Evolutionary conservation across 441 rosid genomes (phyloP).

Genomic region (Syzygium syzygioides): DNA sequence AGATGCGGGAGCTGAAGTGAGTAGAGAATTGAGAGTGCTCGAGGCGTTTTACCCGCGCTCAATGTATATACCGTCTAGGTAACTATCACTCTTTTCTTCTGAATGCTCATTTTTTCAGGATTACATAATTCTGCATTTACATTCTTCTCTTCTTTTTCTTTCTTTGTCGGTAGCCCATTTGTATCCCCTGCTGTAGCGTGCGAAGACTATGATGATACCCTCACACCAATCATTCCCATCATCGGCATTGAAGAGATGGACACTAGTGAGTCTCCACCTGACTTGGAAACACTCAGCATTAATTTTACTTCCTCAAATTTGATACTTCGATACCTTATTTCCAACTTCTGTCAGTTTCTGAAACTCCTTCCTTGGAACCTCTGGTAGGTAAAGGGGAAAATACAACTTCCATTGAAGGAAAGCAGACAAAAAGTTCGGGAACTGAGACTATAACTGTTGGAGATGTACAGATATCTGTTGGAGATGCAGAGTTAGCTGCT

Average conservation of each 20-base stretch:
- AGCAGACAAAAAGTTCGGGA: background rate
- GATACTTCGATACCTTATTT: background rate
- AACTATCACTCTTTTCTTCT: background rate
- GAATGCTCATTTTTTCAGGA: background rate
- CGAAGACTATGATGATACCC: constrained; percentile 41
- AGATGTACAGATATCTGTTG: constrained; percentile 8
- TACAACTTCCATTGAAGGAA: background rate
- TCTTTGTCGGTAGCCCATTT: constrained; percentile 32
- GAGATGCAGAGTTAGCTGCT: constrained; percentile 18
- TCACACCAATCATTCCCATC: constrained; percentile 45
- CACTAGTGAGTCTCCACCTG: constrained; percentile 3
- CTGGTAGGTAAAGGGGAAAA: background rate
- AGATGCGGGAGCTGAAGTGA: constrained; percentile 36
- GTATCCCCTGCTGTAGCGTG: constrained; percentile 28
- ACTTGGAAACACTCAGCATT: constrained; percentile 2
- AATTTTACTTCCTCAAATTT: background rate
- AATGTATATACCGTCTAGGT: constrained; percentile 50
- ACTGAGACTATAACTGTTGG: background rate
- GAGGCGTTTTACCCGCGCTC: constrained; percentile 63
- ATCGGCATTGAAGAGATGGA: constrained; percentile 52
- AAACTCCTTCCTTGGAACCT: background rate
- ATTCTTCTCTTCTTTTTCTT: background rate
- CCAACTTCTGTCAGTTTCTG: constrained; percentile 3
- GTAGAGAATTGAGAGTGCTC: constrained; percentile 42
- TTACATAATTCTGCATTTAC: background rate